Conservation (phyloP, 768 basidiomycete genomes). For the Tephrocybe sp. region DNA sequence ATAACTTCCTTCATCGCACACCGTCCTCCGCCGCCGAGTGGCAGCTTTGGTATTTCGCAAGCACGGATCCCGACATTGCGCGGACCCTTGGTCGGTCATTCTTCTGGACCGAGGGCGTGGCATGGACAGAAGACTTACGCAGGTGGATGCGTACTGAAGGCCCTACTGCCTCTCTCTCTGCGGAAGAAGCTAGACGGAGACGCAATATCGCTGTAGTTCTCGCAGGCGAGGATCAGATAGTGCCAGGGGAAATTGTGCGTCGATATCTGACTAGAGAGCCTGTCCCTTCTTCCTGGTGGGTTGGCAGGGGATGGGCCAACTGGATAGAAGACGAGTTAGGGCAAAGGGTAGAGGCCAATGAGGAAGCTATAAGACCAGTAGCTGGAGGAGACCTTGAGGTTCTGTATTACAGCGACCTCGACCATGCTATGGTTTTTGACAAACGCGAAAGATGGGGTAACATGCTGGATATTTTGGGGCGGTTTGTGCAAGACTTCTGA, state of each 20-base stretch:
- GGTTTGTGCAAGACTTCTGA: slow-evolving; percentile 14
- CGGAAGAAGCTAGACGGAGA: slow-evolving; percentile 4
- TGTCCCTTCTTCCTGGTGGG: slow-evolving; percentile 21
- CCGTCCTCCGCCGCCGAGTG: slow-evolving; percentile 47
- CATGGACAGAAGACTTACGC: slow-evolving; percentile 59
- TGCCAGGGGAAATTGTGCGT: slow-evolving; percentile 34
- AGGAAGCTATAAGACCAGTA: too few relatives aligned
- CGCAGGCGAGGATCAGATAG: slow-evolving; percentile 40
- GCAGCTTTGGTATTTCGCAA: slow-evolving; percentile 70
- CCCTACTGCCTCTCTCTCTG: not conserved
- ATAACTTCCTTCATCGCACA: slow-evolving; percentile 65
- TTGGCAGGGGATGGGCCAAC: slow-evolving; percentile 16
- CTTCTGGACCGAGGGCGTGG: slow-evolving; percentile 63
- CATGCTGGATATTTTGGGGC: slow-evolving; percentile 29
- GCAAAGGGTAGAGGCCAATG: not conserved
- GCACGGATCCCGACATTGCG: slow-evolving; percentile 62
- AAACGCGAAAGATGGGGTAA: slow-evolving; percentile 24
- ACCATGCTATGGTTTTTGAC: slow-evolving; percentile 44
- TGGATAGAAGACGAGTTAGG: not conserved
- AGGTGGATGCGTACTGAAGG: slow-evolving; percentile 20
- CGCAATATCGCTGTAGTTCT: slow-evolving; percentile 34
- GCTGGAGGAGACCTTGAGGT: slow-evolving; percentile 29
- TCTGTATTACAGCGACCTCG: slow-evolving; percentile 34
- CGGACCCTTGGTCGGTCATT: slow-evolving; percentile 59
- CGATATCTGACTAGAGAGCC: slow-evolving; percentile 33